Percentiles rank a stretch among this genome's conserved stretches.
These are phyloP conservation scores for Mycena leptocephala DNA, from an alignment of 768 basidiomycete species.

Conservation along the genomic window DNA sequence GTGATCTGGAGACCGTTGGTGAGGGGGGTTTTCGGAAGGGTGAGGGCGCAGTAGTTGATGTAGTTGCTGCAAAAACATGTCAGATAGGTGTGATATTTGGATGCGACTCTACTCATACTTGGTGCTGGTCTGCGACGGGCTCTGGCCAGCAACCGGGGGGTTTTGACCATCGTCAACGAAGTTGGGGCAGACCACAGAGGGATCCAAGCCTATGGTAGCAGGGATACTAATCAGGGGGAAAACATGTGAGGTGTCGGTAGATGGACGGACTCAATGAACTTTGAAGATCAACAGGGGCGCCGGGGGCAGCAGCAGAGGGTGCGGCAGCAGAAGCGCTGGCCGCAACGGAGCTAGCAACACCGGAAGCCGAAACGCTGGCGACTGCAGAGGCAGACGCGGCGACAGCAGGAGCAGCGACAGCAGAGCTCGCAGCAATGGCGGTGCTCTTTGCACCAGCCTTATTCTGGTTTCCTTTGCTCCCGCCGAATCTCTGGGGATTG, in stretches of 20 bases:
- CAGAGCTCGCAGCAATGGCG: neutral
- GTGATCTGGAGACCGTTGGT: constrained; percentile 68
- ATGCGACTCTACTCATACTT: neutral
- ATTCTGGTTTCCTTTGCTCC: too few species aligned
- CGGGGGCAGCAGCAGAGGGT: neutral
- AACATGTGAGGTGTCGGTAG: too few species aligned
- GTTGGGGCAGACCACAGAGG: neutral
- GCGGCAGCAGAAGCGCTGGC: neutral
- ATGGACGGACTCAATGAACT: constrained; percentile 43
- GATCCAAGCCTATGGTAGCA: neutral
- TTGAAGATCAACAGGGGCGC: constrained; percentile 57
- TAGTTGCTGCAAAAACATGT: constrained; percentile 69
- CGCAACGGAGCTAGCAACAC: neutral
- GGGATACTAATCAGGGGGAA: too few species aligned
- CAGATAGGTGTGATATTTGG: constrained; percentile 28
- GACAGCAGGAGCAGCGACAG: constrained; percentile 2
- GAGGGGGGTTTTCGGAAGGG: constrained; percentile 60
- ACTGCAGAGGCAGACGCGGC: neutral
- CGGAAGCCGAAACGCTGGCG: neutral
- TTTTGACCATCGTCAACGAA: neutral
- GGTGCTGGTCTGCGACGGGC: constrained; percentile 58
- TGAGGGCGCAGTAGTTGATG: constrained; percentile 67
- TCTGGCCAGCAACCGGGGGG: constrained; percentile 54
- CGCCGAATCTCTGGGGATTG: neutral
- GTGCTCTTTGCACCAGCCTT: too few species aligned